Base-by-base conservation (phyloP, 192 early-diverging fungal species). In the Helicostylum pulchrum region DNA sequence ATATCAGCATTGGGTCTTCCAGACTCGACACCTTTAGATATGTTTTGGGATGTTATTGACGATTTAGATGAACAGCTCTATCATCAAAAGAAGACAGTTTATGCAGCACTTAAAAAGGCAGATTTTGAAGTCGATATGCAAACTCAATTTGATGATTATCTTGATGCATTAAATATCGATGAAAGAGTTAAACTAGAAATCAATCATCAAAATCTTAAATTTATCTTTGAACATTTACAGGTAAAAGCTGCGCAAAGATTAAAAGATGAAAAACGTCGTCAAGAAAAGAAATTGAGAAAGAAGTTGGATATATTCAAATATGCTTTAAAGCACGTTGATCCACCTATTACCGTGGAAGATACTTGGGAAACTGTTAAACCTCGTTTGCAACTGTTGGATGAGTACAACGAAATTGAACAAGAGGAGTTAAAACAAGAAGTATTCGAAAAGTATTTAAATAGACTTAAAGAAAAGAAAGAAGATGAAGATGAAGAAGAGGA, bases 31-130 rank as follows among this genome's bases (percentile, higher is more conserved):
- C 95, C 97, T 0, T 68, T 94, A 34, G 97, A 99, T 48, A 64
- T 99, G 34, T 99, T 96, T 72, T 96, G 95, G 91, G 97, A 99
- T 71, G 62, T 87, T 4, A 70, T 96, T 11, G 87, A 93, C 60
- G 84, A 89, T 21, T 73, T 97, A 2, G 89, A 92, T 17, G 92
- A 96, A 31, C 72, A 79, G 12, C 78, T 88, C 14, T 83, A 91
- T 65, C 75, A 83, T 36, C 80, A 91, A 36, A 79, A 88, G 17
- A 88, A 87, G 63, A 75, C 73, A 19, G 72, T 94, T 2, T 81
- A 87, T 32, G 88, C 90, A 26, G 31, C 80, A 23, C 56, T 94
- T 23, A 84, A 83, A 76, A 65, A 53, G 44, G 56, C 74, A 66
- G 60, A 83, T 67, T 71, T 72, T 58, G 74, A 77, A 31, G 62